Evolutionary conservation across 2,329 filamentous ascomycete genomes (phyloP).

Genomic region (Epichloe uncinata): DNA sequence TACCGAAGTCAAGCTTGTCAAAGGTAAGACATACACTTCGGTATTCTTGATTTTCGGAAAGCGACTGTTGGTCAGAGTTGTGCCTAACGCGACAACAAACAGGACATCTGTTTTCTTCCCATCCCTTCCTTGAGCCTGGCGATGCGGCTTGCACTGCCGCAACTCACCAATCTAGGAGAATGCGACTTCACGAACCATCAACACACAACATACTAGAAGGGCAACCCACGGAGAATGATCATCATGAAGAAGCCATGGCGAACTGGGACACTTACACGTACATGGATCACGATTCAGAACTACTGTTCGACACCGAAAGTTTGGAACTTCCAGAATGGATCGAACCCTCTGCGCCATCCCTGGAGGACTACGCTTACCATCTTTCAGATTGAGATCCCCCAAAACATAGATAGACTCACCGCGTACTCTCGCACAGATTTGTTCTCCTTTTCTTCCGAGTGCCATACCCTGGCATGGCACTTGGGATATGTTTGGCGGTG

Average conservation of each 20-base stretch:
- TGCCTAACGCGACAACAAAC: slow-evolving; percentile 1
- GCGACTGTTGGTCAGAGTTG: background rate
- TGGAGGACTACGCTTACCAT: slow-evolving; percentile 5
- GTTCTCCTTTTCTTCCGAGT: background rate
- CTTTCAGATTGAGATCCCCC: slow-evolving; percentile 2
- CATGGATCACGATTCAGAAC: slow-evolving; percentile 6
- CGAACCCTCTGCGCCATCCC: slow-evolving; percentile 4
- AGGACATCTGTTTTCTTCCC: slow-evolving; percentile 6
- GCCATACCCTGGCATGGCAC: background rate
- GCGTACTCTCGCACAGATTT: background rate
- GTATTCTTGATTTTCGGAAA: background rate
- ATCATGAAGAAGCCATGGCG: slow-evolving; percentile 6
- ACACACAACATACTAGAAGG: slow-evolving; percentile 1
- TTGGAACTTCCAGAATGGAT: slow-evolving; percentile 6
- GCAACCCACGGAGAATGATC: slow-evolving; percentile 5
- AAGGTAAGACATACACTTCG: slow-evolving; percentile 5
- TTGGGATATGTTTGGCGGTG: background rate
- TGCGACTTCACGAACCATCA: slow-evolving; percentile 5
- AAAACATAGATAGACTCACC: background rate
- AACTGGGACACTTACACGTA: slow-evolving; percentile 6
- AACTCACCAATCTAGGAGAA: slow-evolving; percentile 5
- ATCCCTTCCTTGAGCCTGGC: slow-evolving; percentile 2
- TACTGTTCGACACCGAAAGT: slow-evolving; percentile 4
- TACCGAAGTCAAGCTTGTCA: slow-evolving; percentile 6
- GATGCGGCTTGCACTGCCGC: slow-evolving; percentile 2